Conservation (phyloP, 371 early-diverging fungal genomes). For the Dipsacomyces acuminosporus region DNA sequence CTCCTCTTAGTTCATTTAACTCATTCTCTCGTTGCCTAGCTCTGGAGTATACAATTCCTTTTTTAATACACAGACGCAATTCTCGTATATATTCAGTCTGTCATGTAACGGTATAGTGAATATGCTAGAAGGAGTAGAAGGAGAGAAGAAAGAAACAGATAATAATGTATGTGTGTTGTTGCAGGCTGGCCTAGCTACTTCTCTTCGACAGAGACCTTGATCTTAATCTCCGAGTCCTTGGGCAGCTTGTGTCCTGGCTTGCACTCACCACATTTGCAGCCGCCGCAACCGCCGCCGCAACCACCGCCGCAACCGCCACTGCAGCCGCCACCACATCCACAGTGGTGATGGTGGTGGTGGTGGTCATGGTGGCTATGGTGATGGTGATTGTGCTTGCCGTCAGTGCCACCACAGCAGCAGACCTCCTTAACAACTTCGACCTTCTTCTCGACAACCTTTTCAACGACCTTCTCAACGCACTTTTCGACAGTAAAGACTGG, state of each 20-base stretch:
- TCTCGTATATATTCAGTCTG: neutral
- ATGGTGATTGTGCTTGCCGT: conserved; percentile 4
- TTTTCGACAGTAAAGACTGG: conserved; percentile 37
- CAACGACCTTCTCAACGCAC: conserved; percentile 41
- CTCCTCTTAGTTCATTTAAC: neutral
- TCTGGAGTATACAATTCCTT: too few species aligned
- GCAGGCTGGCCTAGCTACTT: conserved; percentile 4
- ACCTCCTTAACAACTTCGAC: conserved; percentile 28
- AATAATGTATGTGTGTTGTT: neutral
- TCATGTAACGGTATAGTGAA: neutral
- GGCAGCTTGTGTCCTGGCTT: conserved; percentile 10
- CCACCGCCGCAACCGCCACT: too few species aligned
- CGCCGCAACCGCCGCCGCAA: conserved; percentile 15
- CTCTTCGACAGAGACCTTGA: conserved; percentile 32
- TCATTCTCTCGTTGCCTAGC: too few species aligned
- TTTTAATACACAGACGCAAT: neutral
- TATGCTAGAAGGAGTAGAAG: too few species aligned
- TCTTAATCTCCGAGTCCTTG: conserved; percentile 30
- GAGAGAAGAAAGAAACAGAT: neutral
- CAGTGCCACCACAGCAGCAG: conserved; percentile 28
- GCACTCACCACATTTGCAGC: too few species aligned
- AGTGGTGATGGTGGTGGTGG: conserved; percentile 7
- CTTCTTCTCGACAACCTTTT: conserved; percentile 29
- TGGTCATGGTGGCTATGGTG: too few species aligned
- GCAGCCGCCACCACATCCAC: conserved; percentile 8